Base-by-base conservation (phyloP, 176 grass and related monocot genomes). In the bread wheat (Triticum aestivum) region DNA sequence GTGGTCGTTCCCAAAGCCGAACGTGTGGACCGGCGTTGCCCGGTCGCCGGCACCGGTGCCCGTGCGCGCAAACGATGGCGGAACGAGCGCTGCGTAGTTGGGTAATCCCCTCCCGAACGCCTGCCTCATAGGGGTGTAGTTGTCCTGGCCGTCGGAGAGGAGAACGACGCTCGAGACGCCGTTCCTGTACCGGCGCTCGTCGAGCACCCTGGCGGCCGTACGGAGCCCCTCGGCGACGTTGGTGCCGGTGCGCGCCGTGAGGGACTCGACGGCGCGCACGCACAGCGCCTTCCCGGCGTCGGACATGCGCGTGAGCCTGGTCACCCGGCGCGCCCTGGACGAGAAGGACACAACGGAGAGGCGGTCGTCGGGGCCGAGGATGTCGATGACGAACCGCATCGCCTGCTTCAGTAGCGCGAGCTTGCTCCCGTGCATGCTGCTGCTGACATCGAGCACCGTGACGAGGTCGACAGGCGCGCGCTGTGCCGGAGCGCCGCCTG, bases 121-220 rank as follows among this genome's bases (percentile, higher is more conserved):
- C 32, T 37, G 66, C 6, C 66, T 69, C 32, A 37, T 14, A 9
- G 62, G 12, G 34, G 82, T 88, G 34, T 73, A 89, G 20, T 80
- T 89, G 80, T 92, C 91, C 49, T 87, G 84, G 18, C 91, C 87
- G 62, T 92, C 91, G 20, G 91, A 85, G 69, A 92, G 91, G 30
- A 92, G 91, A 3, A 92, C 81, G 58, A 92, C 87, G 81, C 91
- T 85, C 15, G 75, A 75, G 6, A 92, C 91, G 14, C 87, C 61
- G 42, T 87, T 92, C 74, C 62, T 89, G 41, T 89, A 39, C 20
- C 49, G 80, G 61, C 87, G 56, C 69, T 89, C 79, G 18, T 87
- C 68, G 29, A 89, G 75, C 63, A 82, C 88, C 82, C 77, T 80
- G 64, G 88, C 82, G 30, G 82, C 88, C 56, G 26, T 85, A 10